Conservation (phyloP, 164 flowering plant species). For the Magnolia kwangsiensis region DNA sequence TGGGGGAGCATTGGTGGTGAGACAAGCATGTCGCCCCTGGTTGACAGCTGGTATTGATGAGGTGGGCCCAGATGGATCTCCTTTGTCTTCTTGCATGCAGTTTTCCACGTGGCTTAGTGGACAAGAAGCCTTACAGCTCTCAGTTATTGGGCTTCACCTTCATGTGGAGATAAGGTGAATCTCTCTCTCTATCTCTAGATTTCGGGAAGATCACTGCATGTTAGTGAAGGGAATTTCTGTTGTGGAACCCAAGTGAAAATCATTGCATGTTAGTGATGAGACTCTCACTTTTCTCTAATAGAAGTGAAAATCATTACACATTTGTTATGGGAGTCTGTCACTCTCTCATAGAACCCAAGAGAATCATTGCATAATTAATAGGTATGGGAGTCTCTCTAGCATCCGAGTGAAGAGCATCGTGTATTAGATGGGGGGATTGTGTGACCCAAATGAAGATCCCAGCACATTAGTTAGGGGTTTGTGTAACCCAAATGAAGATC, state of each 20-base stretch:
- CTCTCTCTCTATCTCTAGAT: no score
- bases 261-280: not conserved
- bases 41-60: not conserved
- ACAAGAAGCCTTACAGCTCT: not conserved
- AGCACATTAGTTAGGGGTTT: no score
- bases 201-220: not conserved
- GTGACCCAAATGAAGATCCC: not conserved
- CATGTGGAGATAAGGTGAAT: no score
- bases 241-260: not conserved
- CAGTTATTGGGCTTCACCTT: not conserved
- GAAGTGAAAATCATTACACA: not conserved
- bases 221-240: not conserved
- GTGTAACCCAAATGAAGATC: no score
- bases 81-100: not conserved
- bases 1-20: no score
- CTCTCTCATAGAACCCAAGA: not conserved
- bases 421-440: not conserved
- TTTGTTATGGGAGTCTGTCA: not conserved
- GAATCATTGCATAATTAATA: no score
- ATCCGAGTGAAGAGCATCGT: not conserved
- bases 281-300: not conserved
- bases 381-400: not conserved
- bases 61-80: not conserved
- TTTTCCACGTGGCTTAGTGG: not conserved
- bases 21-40: not conserved